These are phyloP conservation scores for Aspergillus ostianus DNA, from an alignment of 495 filamentous ascomycete genomes.

Conservation along the genomic window DNA sequence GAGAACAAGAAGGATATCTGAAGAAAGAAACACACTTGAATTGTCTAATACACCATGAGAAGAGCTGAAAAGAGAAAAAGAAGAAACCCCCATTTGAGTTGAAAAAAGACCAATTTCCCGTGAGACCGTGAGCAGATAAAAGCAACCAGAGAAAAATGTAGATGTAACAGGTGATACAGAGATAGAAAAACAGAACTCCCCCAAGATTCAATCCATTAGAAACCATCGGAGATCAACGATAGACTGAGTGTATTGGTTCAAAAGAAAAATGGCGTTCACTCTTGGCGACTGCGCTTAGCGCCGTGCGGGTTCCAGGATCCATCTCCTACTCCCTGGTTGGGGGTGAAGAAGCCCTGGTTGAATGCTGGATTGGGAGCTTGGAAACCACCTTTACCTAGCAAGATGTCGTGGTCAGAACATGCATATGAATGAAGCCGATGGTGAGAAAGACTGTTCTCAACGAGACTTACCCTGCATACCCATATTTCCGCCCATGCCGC, in stretches of 20 bases:
- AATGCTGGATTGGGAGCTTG: slow-evolving; percentile 68
- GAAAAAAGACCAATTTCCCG: slow-evolving; percentile 15
- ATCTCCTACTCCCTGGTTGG: slow-evolving; percentile 54
- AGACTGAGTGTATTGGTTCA: background rate
- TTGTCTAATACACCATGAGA: slow-evolving; percentile 32
- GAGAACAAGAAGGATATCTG: background rate
- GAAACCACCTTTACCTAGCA: slow-evolving; percentile 55
- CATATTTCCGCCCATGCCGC: slow-evolving; percentile 60
- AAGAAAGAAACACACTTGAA: slow-evolving; percentile 14
- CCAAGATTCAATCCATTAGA: background rate
- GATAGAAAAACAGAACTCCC: slow-evolving; percentile 2
- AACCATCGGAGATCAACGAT: background rate
- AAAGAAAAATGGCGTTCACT: slow-evolving; percentile 35
- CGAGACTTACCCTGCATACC: slow-evolving; percentile 61
- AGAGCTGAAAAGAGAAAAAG: slow-evolving; percentile 19
- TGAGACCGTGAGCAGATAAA: background rate
- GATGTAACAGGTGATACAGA: background rate
- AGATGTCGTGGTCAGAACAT: slow-evolving; percentile 8
- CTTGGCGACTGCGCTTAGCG: slow-evolving; percentile 72
- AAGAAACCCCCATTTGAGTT: slow-evolving; percentile 10
- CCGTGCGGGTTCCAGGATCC: slow-evolving; percentile 82
- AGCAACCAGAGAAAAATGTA: background rate
- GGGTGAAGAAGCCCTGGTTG: slow-evolving; percentile 77
- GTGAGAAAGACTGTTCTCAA: slow-evolving; percentile 11
- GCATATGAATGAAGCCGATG: background rate